Evolutionary conservation across 805 yeast species (phyloP).

Genomic region (Metschnikowia santaceciliae): DNA sequence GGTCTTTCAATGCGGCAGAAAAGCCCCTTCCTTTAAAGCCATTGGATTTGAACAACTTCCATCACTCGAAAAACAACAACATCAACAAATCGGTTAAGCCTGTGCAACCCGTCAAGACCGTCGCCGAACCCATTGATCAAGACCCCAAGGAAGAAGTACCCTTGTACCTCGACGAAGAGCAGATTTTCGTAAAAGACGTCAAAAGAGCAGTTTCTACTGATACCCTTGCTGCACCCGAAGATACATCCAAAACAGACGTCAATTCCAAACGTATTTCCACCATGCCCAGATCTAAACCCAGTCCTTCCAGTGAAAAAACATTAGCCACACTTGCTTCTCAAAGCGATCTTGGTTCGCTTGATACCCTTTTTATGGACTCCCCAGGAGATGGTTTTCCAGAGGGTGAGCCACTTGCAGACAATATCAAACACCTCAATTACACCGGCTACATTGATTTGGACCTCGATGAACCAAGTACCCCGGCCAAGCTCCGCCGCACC

Average conservation of each 20-base stretch:
- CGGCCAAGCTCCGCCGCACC: conserved; percentile 14
- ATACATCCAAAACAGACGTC: background rate
- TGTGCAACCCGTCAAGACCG: background rate
- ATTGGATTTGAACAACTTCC: background rate
- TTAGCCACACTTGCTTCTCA: conserved; percentile 9
- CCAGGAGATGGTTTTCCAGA: background rate
- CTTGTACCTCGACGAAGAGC: background rate
- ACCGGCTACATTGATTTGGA: conserved; percentile 8
- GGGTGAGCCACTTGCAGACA: background rate
- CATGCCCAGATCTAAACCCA: conserved; percentile 5
- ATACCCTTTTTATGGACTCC: conserved; percentile 8
- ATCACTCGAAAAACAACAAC: background rate
- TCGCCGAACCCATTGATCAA: background rate
- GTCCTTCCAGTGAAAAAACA: conserved; percentile 14
- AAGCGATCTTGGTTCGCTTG: conserved; percentile 10
- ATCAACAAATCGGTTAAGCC: background rate
- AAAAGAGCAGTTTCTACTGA: background rate
- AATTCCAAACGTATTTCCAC: conserved; percentile 4
- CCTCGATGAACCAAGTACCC: conserved; percentile 4
- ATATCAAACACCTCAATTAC: conserved; percentile 5
- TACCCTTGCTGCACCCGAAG: background rate
- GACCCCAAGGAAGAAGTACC: background rate
- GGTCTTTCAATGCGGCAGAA: background rate
- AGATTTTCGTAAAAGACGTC: background rate
- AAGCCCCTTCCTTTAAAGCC: conserved; percentile 4